These are phyloP conservation scores for Haberlea rhodopensis DNA, from an alignment of 257 asterid genomes.

Conservation along the genomic window DNA sequence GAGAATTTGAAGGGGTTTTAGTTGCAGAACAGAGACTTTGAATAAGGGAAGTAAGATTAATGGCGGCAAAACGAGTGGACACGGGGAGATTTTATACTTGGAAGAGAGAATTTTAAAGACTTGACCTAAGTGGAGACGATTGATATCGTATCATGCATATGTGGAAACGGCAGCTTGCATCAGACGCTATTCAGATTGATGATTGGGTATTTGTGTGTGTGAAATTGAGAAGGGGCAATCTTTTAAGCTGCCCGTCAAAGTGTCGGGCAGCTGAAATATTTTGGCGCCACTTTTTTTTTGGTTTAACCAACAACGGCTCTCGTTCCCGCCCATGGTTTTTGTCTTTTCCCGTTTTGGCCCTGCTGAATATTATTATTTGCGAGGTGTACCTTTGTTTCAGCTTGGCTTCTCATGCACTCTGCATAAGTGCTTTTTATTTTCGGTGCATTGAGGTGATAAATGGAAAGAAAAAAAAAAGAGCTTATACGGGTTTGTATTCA, in stretches of 20 bases:
- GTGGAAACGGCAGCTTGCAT: too few relatives aligned
- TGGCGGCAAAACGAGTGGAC: slow-evolving; percentile 53
- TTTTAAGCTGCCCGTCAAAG: slow-evolving; percentile 46
- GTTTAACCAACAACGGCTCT: slow-evolving; percentile 64
- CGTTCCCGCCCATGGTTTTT: slow-evolving; percentile 45
- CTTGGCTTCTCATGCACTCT: too few relatives aligned
- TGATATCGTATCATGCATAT: slow-evolving; percentile 1
- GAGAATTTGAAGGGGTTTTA: neutral
- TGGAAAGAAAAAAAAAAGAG: too few relatives aligned
- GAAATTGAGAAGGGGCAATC: slow-evolving; percentile 20
- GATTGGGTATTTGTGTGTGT: slow-evolving; percentile 23
- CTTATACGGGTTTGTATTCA: too few relatives aligned
- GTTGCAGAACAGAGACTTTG: neutral
- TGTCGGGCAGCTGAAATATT: slow-evolving; percentile 41
- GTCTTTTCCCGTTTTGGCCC: slow-evolving; percentile 3
- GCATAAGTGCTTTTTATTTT: too few relatives aligned
- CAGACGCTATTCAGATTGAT: slow-evolving; percentile 15
- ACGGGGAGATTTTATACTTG: slow-evolving; percentile 4
- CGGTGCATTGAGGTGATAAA: too few relatives aligned
- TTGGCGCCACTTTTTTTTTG: slow-evolving; percentile 61
- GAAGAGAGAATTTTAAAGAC: too few relatives aligned
- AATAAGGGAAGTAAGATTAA: slow-evolving; percentile 11
- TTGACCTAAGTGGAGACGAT: slow-evolving; percentile 21
- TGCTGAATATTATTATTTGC: too few relatives aligned
- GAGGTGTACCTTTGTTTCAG: too few relatives aligned